Conservation (phyloP, 108 stramenopile species). For the Aurantiochytrium sp. region DNA sequence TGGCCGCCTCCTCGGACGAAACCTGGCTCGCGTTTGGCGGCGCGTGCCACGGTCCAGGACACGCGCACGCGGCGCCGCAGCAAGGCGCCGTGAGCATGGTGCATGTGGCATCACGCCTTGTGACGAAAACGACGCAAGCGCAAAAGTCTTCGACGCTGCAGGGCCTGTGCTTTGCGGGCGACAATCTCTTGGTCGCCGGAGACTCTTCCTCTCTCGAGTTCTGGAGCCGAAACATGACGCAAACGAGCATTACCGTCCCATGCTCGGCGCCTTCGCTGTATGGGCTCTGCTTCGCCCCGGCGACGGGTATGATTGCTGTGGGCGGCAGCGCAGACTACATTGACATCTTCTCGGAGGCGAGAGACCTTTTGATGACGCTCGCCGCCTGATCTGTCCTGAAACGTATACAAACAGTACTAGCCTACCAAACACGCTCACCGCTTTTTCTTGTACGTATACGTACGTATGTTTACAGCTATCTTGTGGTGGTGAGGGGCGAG, state of each 20-base stretch:
- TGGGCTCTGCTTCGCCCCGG: neutral
- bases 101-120: neutral
- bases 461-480: too few relatives aligned
- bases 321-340: neutral
- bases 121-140: neutral
- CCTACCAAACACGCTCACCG: too few relatives aligned
- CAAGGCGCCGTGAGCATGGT: neutral
- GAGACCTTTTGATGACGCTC: neutral
- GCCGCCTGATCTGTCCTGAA: neutral
- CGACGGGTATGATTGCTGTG: neutral
- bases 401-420: too few relatives aligned
- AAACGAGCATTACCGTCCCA: neutral
- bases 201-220: neutral
- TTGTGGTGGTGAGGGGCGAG: too few relatives aligned
- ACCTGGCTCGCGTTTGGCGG: slow-evolving; percentile 6
- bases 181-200: neutral
- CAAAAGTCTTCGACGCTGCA: neutral
- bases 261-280: neutral
- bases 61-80: too few relatives aligned
- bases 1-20: neutral
- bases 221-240: neutral
- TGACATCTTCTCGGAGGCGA: neutral
- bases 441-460: too few relatives aligned
- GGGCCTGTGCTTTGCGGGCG: neutral
- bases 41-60: neutral